phyloP scores from a whole-genome alignment of 257 asterid species.

The Ligustrum vulgare region DNA sequence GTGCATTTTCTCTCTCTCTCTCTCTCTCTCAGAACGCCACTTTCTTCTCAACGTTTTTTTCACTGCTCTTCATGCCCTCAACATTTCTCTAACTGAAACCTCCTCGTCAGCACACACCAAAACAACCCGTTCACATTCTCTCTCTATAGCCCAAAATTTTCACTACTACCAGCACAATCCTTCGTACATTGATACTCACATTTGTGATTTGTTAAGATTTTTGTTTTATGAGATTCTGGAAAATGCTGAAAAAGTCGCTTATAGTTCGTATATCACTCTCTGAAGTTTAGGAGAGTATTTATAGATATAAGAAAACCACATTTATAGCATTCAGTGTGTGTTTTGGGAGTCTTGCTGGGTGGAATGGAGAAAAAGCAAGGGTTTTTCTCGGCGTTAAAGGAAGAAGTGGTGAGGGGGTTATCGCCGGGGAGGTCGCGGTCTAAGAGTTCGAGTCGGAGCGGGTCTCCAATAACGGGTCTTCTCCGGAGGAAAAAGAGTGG shows the following conservation, averaged over 20 bases:
- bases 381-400: slow-evolving; percentile 82
- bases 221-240: not conserved
- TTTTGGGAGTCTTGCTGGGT: not conserved
- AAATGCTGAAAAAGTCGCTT: not conserved
- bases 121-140: not conserved
- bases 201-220: not conserved
- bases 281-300: not conserved
- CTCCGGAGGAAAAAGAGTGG: slow-evolving; percentile 59
- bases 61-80: slow-evolving; percentile 14
- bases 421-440: slow-evolving; percentile 85
- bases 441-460: slow-evolving; percentile 70
- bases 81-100: slow-evolving; percentile 31
- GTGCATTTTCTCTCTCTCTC: slow-evolving; percentile 11
- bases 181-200: not conserved
- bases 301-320: not conserved
- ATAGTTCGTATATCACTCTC: not conserved
- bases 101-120: not conserved
- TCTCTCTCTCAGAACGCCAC: slow-evolving; percentile 46
- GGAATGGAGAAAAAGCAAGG: slow-evolving; percentile 87
- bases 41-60: slow-evolving; percentile 20
- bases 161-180: slow-evolving; percentile 17
- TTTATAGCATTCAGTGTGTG: not conserved
- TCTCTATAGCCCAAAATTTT: not conserved
- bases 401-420: slow-evolving; percentile 81
- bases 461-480: slow-evolving; percentile 62